Percentiles rank a stretch among this genome's conserved stretches.
phyloP scores from a whole-genome alignment of 352 stramenopile species.

The Phytophthora lateralis region DNA sequence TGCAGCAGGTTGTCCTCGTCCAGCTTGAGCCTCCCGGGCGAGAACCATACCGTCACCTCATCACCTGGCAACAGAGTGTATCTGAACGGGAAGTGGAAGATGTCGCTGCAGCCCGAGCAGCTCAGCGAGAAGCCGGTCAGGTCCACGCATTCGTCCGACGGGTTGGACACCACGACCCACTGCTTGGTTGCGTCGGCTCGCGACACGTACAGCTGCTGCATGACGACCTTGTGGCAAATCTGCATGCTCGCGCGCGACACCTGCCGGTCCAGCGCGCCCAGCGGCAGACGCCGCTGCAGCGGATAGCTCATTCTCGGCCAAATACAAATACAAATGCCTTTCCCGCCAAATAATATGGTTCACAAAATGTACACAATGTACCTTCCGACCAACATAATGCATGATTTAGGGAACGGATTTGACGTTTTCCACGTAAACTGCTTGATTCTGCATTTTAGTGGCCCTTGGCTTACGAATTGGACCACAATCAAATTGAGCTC shows the following conservation, averaged over 20 bases:
- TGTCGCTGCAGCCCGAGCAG: constrained; percentile 45
- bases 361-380: not conserved
- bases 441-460: not conserved
- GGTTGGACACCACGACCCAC: constrained; percentile 86
- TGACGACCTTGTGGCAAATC: constrained; percentile 84
- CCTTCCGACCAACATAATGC: not conserved
- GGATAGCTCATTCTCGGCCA: constrained; percentile 58
- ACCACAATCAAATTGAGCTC: constrained; percentile 13
- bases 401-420: constrained; percentile 12
- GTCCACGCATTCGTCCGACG: constrained; percentile 70
- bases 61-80: constrained; percentile 81
- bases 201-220: constrained; percentile 89
- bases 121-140: constrained; percentile 69
- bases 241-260: constrained; percentile 81
- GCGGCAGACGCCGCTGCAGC: constrained; percentile 64
- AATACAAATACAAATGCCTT: constrained; percentile 1
- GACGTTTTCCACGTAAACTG: constrained; percentile 16
- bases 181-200: constrained; percentile 71
- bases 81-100: constrained; percentile 67
- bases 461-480: not conserved
- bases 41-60: constrained; percentile 85
- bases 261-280: constrained; percentile 65
- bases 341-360: constrained; percentile 31
- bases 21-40: constrained; percentile 59
- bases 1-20: constrained; percentile 79